Evolutionary conservation across 2,329 filamentous ascomycete genomes (phyloP).

Genomic region (Ascochyta fabae): DNA sequence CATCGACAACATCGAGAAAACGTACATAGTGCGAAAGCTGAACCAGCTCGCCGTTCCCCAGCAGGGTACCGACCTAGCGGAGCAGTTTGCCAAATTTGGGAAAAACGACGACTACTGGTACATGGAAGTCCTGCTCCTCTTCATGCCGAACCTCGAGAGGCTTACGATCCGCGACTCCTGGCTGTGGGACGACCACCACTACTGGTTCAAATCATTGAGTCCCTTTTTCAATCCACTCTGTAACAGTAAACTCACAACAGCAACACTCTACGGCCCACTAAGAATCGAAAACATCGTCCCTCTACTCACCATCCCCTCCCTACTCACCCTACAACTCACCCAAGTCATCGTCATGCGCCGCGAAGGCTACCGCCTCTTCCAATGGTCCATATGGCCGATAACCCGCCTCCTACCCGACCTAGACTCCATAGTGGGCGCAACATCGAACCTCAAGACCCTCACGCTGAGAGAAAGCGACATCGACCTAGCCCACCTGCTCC

Average conservation of each 20-base stretch:
- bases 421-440: no score
- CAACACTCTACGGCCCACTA: neutral
- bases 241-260: neutral
- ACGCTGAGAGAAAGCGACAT: neutral
- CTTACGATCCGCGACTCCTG: neutral
- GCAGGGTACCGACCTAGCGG: constrained; percentile 7
- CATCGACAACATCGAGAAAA: constrained; percentile 5
- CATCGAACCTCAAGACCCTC: neutral
- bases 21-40: neutral
- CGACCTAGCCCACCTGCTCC: neutral
- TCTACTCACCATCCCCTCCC: constrained; percentile 2
- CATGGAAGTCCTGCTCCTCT: constrained; percentile 8
- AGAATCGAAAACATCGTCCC: constrained; percentile 9
- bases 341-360: constrained; percentile 11
- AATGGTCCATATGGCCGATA: constrained; percentile 8
- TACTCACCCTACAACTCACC: neutral
- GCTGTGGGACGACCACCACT: constrained; percentile 16
- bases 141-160: neutral
- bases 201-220: constrained; percentile 13
- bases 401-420: neutral
- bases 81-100: constrained; percentile 2
- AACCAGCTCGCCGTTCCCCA: constrained; percentile 4
- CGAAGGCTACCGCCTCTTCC: constrained; percentile 6
- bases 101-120: constrained; percentile 6
- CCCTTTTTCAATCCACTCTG: constrained; percentile 6